Evolutionary conservation across 2,329 filamentous ascomycete species (phyloP), one percentile per base, ranked within the genome.

Genomic region (Bipolaris zeicola): DNA sequence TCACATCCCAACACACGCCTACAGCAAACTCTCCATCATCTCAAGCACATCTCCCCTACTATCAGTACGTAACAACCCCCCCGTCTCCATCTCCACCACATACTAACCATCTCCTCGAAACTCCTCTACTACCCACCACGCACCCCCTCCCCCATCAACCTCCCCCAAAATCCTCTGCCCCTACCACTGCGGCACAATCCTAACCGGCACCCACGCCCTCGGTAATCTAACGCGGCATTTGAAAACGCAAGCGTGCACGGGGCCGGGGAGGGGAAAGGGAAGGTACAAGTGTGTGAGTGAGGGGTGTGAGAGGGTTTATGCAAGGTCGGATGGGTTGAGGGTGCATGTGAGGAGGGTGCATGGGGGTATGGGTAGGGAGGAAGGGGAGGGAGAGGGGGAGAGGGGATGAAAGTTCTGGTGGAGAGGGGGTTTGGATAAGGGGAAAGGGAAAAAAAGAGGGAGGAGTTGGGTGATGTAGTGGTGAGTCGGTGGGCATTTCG

Each of bases 181-280:
- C 5, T 63, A 69, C 52, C 42, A 51, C 8, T 71, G 69, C 43
- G 67, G 66, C 0, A 62, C 58, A 4, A 47, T 64, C 1, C 41
- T 72, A 42, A 65, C 59, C 5, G 70, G 69, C 6, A 50, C 58
- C 1, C 65, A 74, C 42, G 70, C 69, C 16, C 53, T 62, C 5
- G 68, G 70, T 7, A 74, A 74, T 31, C 54, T 74, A 6, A 68
- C 65, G 1, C 67, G 71, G 2, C 70, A 72, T 50, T 48, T 63
- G 18, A 70, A 69, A 28, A 67, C 69, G 5, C 53, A 61, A 39
- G 59, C 53, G 11, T 74, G 70, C 33, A 36, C 48, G 28, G 62
- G 60, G 5, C 28, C 28, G 10, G 10, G 10, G 3, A 31, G 28
- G 28, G 26, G 1, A 10, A 28, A 16, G 6, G 1, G n/a, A 3